A percentile compares a stretch with the other conserved stretches of the same genome.
These are phyloP conservation scores for Quercus mongolica DNA, from an alignment of 306 rosid genomes.

Conservation along the genomic window DNA sequence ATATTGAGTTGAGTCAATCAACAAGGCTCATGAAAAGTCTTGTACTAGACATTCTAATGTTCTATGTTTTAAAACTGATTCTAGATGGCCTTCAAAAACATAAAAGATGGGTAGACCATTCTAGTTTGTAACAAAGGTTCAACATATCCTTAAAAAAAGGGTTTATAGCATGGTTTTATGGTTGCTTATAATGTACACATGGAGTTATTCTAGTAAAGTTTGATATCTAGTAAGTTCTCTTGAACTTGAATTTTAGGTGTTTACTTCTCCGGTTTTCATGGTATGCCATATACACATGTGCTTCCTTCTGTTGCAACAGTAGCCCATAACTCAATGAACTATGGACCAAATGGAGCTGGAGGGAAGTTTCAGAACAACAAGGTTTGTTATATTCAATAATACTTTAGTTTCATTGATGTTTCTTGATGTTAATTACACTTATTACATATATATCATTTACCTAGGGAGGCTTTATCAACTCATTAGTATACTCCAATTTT, in stretches of 20 bases:
- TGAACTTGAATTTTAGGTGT: conserved; percentile 52
- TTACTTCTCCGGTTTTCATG: conserved; percentile 65
- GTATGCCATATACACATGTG: conserved; percentile 58
- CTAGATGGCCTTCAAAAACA: neutral
- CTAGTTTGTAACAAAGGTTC: no score
- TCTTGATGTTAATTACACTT: conserved; percentile 6
- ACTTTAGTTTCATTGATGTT: conserved; percentile 19
- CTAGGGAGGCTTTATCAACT: neutral
- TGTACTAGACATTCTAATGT: neutral
- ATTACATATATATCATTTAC: neutral
- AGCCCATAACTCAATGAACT: conserved; percentile 51
- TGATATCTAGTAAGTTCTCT: conserved; percentile 31
- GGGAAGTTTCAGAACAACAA: conserved; percentile 74
- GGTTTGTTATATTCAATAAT: conserved; percentile 48
- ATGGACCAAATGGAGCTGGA: conserved; percentile 73
- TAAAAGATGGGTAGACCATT: neutral
- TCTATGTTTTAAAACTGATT: neutral
- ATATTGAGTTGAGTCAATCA: neutral
- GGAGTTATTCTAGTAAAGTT: conserved; percentile 18
- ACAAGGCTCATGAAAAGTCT: neutral
- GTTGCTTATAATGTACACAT: neutral
- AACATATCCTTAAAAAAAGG: no score
- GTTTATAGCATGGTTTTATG: neutral
- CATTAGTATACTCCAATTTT: neutral
- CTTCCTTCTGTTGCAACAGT: conserved; percentile 82